Percentiles rank a stretch among this genome's conserved stretches.
These are phyloP conservation scores for Phytophthora foliorum DNA, from an alignment of 352 stramenopile genomes.

Conservation along the genomic window DNA sequence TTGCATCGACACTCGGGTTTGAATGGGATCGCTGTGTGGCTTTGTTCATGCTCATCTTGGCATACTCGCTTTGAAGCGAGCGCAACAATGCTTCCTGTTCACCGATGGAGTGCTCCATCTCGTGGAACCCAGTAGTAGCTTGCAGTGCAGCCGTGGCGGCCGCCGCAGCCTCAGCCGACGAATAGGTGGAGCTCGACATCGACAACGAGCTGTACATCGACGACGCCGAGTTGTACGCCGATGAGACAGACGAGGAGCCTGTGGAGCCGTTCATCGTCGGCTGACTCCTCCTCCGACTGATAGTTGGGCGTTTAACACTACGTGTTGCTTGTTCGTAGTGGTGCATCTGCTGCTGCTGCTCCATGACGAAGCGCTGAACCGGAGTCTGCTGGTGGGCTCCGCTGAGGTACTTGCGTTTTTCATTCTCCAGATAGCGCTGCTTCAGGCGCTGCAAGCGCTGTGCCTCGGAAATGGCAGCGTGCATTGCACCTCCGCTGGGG, in stretches of 20 bases:
- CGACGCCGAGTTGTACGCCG: constrained; percentile 24
- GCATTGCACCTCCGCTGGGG: constrained; percentile 21
- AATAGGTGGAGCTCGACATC: constrained; percentile 38
- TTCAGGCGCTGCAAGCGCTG: constrained; percentile 46
- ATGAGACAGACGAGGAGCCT: constrained; percentile 33
- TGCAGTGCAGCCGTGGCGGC: constrained; percentile 37
- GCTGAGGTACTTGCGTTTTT: constrained; percentile 49
- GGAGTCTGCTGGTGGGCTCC: constrained; percentile 16
- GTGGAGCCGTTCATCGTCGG: constrained; percentile 31
- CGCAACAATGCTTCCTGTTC: constrained; percentile 63
- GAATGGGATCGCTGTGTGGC: constrained; percentile 18
- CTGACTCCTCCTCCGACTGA: constrained; percentile 39
- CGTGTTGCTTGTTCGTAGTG: constrained; percentile 29
- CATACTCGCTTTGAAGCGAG: constrained; percentile 47
- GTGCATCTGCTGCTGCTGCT: constrained; percentile 33
- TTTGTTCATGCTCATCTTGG: constrained; percentile 35
- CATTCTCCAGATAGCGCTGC: constrained; percentile 46
- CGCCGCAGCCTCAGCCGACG: constrained; percentile 27
- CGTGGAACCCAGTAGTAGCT: constrained; percentile 40
- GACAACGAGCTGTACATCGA: constrained; percentile 32
- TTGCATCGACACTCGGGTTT: constrained; percentile 27
- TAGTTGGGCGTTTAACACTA: constrained; percentile 12
- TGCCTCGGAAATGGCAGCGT: constrained; percentile 37
- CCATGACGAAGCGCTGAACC: constrained; percentile 24
- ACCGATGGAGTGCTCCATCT: constrained; percentile 67